Conservation (phyloP, 345 rosid species). For the Pistacia atlantica region DNA sequence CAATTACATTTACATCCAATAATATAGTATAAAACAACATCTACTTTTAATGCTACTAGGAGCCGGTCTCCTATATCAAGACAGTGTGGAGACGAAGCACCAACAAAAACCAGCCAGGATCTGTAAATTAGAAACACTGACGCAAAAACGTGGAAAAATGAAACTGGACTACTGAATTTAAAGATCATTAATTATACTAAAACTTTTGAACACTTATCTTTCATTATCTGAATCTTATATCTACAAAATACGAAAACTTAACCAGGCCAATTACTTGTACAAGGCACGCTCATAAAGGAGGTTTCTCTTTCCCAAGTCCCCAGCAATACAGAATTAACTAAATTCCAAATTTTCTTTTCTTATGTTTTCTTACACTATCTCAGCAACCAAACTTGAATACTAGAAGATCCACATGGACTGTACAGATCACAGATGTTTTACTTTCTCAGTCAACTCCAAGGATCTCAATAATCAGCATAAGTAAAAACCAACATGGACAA, state of each 20-base stretch:
- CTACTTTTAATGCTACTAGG: background rate
- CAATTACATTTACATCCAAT: background rate
- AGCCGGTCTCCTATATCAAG: background rate
- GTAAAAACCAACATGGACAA: background rate
- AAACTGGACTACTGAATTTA: background rate
- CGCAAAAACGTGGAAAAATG: background rate
- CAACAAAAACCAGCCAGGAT: background rate
- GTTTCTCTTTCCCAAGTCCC: slow-evolving; percentile 5
- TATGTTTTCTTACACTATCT: background rate
- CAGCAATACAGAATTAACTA: background rate
- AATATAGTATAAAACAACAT: too few species aligned
- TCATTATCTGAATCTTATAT: background rate
- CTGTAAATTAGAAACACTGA: background rate
- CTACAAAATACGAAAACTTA: background rate
- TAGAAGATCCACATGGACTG: background rate
- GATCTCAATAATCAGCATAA: background rate
- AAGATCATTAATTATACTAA: background rate
- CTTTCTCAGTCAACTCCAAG: background rate
- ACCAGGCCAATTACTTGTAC: background rate
- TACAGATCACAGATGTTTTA: background rate
- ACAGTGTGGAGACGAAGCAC: background rate
- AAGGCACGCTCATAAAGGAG: background rate
- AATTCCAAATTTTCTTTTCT: background rate
- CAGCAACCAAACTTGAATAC: background rate
- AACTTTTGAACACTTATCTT: background rate